Evolutionary conservation across 164 flowering plant genomes (phyloP), one percentile per base, ranked within the genome.

Genomic region (Houttuynia cordata): DNA sequence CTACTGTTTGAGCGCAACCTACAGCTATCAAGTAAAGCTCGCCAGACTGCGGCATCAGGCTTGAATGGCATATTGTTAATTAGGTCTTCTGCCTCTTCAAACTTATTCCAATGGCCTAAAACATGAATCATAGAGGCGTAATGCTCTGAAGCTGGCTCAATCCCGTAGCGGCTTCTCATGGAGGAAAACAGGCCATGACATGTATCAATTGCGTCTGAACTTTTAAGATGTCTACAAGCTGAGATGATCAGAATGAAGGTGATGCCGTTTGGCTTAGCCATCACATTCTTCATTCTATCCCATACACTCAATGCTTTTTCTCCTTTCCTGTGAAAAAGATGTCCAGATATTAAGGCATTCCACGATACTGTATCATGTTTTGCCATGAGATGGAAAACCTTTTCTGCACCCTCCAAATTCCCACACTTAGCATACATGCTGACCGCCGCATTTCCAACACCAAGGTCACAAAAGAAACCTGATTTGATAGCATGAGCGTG

Each of bases 371-470:
- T 62, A 67, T 91, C 86, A 54, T 63, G 82, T 30, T 63, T 51
- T 0, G 76, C 74, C 91, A 94, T 81, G n/a, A 34, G 50, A 59
- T 81, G 68, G 59, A 91, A 94, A 39, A 68, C 69, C 68, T 69
- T 80, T 21, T 63, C 56, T 17, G 96, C 92, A 62, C 72, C 72
- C 56, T 74, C 78, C 73, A 88, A 78, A 70, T 74, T 68, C 25
- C 81, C 82, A 73, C 96, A 86, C 70, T 91, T 86, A 0, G 79
- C 61, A 57, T 94, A 87, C 97, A 94, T 86, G 78, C 86, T 81
- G 18, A 85, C 53, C 7, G 78, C 21, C n/a, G 86, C 79, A 77
- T 91, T 94, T 39, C 83, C 85, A 15, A 88, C 73, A 17, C 61
- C 75, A 53, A 75, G 0, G 71, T 87, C 91, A 64, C 71, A 60